Base-by-base conservation (phyloP, 768 basidiomycete genomes). In the Russula vinacea region DNA sequence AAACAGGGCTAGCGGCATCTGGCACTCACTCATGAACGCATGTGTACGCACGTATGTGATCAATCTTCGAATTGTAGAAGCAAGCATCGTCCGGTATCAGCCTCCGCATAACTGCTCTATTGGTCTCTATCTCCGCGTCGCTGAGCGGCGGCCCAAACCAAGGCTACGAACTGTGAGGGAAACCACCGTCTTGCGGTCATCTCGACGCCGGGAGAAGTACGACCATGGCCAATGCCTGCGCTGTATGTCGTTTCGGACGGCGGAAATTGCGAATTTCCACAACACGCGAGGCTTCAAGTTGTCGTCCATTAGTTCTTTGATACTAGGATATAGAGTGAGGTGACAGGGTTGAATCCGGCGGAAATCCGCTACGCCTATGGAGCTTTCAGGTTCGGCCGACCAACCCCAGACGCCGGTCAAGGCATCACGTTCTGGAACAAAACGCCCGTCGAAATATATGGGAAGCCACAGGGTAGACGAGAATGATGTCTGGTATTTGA, bases 211-310 rank as follows among this genome's bases (percentile, higher is more conserved):
- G 32, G 67, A 33, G 67, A 77, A 74, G 56, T 70, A 74, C 33
- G 69, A 59, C 75, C 74, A 76, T 2, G 72, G 56, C 72, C 71
- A 75, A 1, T 60, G 62, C 26, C 63, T 50, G 45, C 70, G 65
- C 3, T 70, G 69, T 6, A 77, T 53, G 16, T 69, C 62, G 42
- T 65, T 56, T 10, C 56, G 54, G 2, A 72, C 69, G 8, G 73
- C 71, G 0, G 42, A 37, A 33, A 73, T 70, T 13, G 76, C 76
- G 49, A 69, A 76, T 5, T 47, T 62, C 76, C 74, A 77, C 17
- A 72, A 56, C 8, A 72, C 71, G 13, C 69, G 71, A 5, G 74
- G 22, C 56, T 65, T n/a, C n/a, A n/a, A n/a, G n/a, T n/a, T 69
- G 61, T 71, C 71, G 11, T 56, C 51, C 35, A 54, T 45, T 19